phyloP scores from a whole-genome alignment of 75 land plant genomes.

The Pinus taeda region DNA sequence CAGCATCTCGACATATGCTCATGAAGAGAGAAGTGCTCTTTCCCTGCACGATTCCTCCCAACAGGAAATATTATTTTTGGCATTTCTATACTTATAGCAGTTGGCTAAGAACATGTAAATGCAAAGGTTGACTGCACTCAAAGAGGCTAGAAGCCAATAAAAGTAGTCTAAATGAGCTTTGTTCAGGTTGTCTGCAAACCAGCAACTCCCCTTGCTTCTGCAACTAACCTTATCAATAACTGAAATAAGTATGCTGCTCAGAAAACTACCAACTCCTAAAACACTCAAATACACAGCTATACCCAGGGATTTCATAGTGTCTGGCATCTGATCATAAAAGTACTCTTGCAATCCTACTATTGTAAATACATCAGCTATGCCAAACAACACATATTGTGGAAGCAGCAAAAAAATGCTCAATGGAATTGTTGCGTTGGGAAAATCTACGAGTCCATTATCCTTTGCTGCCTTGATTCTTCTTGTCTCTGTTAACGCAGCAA shows the following conservation, averaged over 20 bases:
- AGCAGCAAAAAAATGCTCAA: conserved; percentile 74
- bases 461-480: conserved; percentile 34
- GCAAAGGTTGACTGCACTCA: conserved; percentile 25
- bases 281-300: conserved; percentile 70
- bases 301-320: conserved; percentile 74
- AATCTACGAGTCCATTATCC: conserved; percentile 10
- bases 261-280: conserved; percentile 77
- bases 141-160: conserved; percentile 40
- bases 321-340: conserved; percentile 80
- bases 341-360: conserved; percentile 93
- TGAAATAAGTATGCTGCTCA: conserved; percentile 59
- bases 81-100: background rate
- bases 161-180: conserved; percentile 41
- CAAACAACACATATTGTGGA: conserved; percentile 85
- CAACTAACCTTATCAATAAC: conserved; percentile 34
- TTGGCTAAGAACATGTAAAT: conserved; percentile 24
- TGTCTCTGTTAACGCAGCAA: conserved; percentile 59
- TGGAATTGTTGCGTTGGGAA: conserved; percentile 19
- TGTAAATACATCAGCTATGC: conserved; percentile 87
- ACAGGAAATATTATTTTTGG: too few species aligned
- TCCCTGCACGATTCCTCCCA: too few species aligned
- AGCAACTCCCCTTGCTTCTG: conserved; percentile 15
- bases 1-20: too few species aligned
- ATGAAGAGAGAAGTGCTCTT: too few species aligned
- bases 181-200: conserved; percentile 70